Evolutionary conservation across 1,284 basidiomycete species (phyloP), one percentile per base, ranked within the genome.

Genomic region (Farysia itapuensis): DNA sequence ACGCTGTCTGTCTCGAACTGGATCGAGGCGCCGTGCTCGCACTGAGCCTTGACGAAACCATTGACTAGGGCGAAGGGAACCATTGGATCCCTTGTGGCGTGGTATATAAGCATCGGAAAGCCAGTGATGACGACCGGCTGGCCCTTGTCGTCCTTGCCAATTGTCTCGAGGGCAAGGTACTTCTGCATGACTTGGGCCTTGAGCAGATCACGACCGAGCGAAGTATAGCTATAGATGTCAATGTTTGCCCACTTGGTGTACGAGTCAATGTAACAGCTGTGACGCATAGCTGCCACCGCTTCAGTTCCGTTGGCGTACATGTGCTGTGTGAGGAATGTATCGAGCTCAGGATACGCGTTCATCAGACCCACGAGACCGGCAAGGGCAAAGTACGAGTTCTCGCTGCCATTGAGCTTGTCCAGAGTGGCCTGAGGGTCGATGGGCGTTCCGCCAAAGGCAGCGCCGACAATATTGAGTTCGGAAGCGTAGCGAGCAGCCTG

Each of bases 401-500:
- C 13, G 5, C 47, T 39, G 12, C 28, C 35, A 49, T 67, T 64
- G 42, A 72, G 42, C 36, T 40, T 49, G 22, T 19, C 32, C 38
- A 70, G 52, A 5, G 46, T 49, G 33, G 42, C 39, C 24, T 41
- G 35, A n/a, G 46, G 38, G 43, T 68, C 64, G 20, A 67, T 37
- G 12, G 72, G 60, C 29, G 69, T 58, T 7, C 73, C 73, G 28
- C 73, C 73, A 23, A 64, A 43, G 16, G 64, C 56, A 41, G 63
- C 51, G 19, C 68, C 70, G 6, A 63, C 44, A 19, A 72, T 42
- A 56, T 72, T 72, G 40, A 69, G 49, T 35, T 64, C 64, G 16
- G 59, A 41, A 23, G 68, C 70, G 23, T 72, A 69, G 13, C 32
- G 18, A 2, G 12, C 39, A 9, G 51, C 39, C 12, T 71, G 36